A percentile compares a stretch with the other conserved stretches of the same genome.
phyloP scores from a whole-genome alignment of 306 rosid species.

The Ormosia semicastrata region DNA sequence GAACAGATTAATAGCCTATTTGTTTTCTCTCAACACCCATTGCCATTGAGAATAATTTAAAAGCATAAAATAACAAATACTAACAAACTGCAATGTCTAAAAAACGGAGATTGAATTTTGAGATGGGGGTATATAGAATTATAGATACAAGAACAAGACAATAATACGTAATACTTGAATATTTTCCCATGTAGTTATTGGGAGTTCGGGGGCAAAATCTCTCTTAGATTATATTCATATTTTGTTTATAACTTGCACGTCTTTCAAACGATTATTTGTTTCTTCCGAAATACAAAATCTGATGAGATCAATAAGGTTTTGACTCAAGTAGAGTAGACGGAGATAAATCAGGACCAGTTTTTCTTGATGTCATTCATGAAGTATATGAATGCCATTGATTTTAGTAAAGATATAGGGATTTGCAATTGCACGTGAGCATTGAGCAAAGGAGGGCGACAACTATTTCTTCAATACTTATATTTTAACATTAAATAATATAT shows the following conservation, averaged over 20 bases:
- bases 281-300: constrained; percentile 12
- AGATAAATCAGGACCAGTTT: not conserved
- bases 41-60: too few species aligned
- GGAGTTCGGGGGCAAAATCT: not conserved
- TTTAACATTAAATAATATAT: too few species aligned
- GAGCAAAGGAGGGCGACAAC: constrained; percentile 11
- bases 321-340: constrained; percentile 2
- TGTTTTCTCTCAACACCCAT: too few species aligned
- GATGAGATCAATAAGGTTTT: constrained; percentile 22
- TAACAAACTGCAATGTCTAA: too few species aligned
- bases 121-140: not conserved
- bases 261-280: constrained; percentile 18
- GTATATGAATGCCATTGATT: not conserved
- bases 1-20: too few species aligned
- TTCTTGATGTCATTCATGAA: not conserved
- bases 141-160: not conserved
- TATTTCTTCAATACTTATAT: too few species aligned
- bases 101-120: constrained; percentile 1
- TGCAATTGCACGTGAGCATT: not conserved
- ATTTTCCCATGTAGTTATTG: constrained; percentile 17
- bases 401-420: not conserved
- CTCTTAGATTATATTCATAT: too few species aligned
- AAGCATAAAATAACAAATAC: too few species aligned
- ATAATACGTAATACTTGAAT: constrained; percentile 5
- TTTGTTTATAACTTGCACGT: constrained; percentile 34